Base-by-base conservation (phyloP, 768 basidiomycete genomes). In the Pleurotus salmoneostramineus region DNA sequence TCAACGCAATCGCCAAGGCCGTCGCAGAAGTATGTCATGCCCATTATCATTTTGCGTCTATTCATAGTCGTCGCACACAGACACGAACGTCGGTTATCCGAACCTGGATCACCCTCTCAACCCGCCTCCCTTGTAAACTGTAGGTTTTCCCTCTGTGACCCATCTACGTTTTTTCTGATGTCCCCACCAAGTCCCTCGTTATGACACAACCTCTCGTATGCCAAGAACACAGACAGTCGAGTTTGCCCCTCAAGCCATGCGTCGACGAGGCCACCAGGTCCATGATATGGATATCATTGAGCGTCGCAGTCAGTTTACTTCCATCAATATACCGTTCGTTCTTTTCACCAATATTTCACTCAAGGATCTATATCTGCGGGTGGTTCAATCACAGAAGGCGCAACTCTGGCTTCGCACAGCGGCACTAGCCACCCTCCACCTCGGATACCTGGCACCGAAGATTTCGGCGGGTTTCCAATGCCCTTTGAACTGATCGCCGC, bases 391-490 rank as follows among this genome's bases (percentile, higher is more conserved):
- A 27, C 21, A 27, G 21, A 27, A 27, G 21, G 21, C 21, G 21
- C 21, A 27, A 27, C 21, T 40, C 1, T 40, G n/a, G 8, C 37
- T 40, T 40, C 37, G n/a, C n/a, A 8, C 37, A n/a, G 37, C n/a
- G 37, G 37, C 21, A 40, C 37, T 40, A 40, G 10, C 37, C 37
- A 40, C 8, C n/a, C 37, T n/a, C 8, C 44, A 45, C 17, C 12
- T 15, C 44, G 44, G 2, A 6, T 45, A 45, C 8, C 44, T 17
- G 6, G 14, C 6, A 17, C 15, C 2, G 44, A 45, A 17, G 83
- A 74, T n/a, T 84, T 87, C 56, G 89, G 89, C 32, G 88, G 88
- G 2, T 91, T 91, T 67, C 88, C 89, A 1, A 85, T 86, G 78
- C 87, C 87, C 0, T 78, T 77, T 65, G 68, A 80, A 56, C 71